A percentile compares a stretch with the other conserved stretches of the same genome.
Evolutionary conservation across 257 asterid species (phyloP).

Genomic region (Cordia subcordata): DNA sequence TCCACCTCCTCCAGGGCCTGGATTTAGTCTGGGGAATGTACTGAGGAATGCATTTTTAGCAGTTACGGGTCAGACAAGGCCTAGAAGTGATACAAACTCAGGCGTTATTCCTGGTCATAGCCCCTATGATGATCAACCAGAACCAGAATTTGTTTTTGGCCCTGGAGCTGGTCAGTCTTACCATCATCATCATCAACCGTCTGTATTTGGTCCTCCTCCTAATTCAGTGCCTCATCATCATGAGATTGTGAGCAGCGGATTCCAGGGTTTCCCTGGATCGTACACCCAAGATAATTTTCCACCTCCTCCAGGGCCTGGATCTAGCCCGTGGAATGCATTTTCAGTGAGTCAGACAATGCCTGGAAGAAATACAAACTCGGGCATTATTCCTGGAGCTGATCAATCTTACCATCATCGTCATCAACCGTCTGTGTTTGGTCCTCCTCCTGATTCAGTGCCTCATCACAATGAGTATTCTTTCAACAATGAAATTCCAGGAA

Average conservation of each 20-base stretch:
- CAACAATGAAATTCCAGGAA: conserved; percentile 25
- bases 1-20: conserved; percentile 26
- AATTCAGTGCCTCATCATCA: conserved; percentile 2
- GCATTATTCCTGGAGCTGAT: conserved; percentile 24
- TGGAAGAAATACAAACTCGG: conserved; percentile 58
- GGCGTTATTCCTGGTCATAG: conserved; percentile 40
- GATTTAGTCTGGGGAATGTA: conserved; percentile 54
- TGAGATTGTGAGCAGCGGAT: conserved; percentile 13
- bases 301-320: conserved; percentile 28
- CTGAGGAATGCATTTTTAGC: conserved; percentile 69
- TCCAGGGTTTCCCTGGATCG: conserved; percentile 10
- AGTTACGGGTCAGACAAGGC: conserved; percentile 66
- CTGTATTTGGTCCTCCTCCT: conserved; percentile 8
- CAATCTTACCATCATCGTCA: neutral
- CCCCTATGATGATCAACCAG: too few species aligned
- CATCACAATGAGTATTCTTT: conserved; percentile 19
- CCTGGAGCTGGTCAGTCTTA: neutral
- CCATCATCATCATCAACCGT: conserved; percentile 19
- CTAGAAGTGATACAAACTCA: conserved; percentile 54
- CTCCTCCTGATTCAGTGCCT: neutral
- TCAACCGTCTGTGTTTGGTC: conserved; percentile 28
- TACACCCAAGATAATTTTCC: conserved; percentile 30
- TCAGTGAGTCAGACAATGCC: conserved; percentile 75
- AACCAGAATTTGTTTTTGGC: too few species aligned
- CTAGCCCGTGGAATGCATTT: conserved; percentile 58